A percentile compares a stretch with the other conserved stretches of the same genome.
Evolutionary conservation across 2,329 filamentous ascomycete species (phyloP).

Genomic region (Calonectria naviculata): DNA sequence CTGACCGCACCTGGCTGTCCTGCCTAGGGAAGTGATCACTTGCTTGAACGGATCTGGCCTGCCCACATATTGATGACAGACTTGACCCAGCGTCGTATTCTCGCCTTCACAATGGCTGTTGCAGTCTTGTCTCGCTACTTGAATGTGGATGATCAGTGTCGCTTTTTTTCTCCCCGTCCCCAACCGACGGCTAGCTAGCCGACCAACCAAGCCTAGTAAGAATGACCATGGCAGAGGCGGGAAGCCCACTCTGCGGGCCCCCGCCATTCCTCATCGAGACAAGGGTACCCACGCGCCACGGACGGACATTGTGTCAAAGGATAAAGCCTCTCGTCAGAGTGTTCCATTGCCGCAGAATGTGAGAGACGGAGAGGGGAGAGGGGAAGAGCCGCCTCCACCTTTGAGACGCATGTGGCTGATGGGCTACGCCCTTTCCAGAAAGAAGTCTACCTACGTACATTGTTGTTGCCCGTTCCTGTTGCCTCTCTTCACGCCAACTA

Average conservation of each 20-base stretch:
- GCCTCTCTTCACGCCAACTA: slow-evolving; percentile 2
- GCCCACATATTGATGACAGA: not conserved
- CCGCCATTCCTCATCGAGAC: not conserved
- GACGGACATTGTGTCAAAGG: not conserved
- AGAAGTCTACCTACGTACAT: not conserved
- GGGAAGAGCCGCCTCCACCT: not conserved
- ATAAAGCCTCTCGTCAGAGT: not conserved
- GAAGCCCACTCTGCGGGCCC: slow-evolving; percentile 4
- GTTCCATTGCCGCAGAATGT: not conserved
- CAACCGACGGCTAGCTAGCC: not conserved
- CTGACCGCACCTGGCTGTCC: not conserved
- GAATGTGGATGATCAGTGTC: not conserved
- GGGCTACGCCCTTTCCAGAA: not conserved
- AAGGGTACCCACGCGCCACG: not conserved
- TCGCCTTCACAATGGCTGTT: not conserved
- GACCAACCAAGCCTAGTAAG: not conserved
- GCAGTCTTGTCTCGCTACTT: slow-evolving; percentile 1
- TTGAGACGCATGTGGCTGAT: not conserved
- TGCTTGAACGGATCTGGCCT: slow-evolving; percentile 10
- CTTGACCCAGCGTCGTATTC: not conserved
- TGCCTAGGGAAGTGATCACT: not conserved
- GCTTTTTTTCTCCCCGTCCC: not conserved
- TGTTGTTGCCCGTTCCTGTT: not conserved
- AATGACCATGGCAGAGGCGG: not conserved
- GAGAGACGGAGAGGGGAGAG: not conserved